These are phyloP conservation scores for Cavenderia fasciculata DNA, from an alignment of 78 protist genomes.

Conservation along the genomic window DNA sequence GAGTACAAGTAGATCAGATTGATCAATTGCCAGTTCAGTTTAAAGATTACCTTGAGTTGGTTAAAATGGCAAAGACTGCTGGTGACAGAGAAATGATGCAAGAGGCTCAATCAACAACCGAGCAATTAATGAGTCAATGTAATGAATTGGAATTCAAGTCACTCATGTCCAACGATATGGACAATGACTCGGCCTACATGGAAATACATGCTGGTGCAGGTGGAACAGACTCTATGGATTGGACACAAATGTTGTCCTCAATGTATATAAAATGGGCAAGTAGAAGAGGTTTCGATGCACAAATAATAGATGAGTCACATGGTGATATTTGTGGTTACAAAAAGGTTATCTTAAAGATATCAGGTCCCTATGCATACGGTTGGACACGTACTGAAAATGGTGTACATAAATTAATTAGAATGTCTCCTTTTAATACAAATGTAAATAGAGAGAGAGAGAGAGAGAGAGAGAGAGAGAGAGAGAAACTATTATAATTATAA, in stretches of 20 bases:
- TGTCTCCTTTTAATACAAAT: slow-evolving; percentile 86
- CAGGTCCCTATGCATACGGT: slow-evolving; percentile 65
- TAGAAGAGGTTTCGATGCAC: not conserved
- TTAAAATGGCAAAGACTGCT: not conserved
- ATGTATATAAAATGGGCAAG: slow-evolving; percentile 62
- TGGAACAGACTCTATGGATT: slow-evolving; percentile 71
- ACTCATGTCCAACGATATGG: slow-evolving; percentile 19
- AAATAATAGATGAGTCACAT: not conserved
- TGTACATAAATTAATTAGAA: slow-evolving; percentile 93
- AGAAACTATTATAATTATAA: too few species aligned
- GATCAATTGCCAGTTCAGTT: not conserved
- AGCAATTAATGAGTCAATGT: not conserved
- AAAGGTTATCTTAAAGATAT: slow-evolving; percentile 15
- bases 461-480: too few species aligned
- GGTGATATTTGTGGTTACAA: slow-evolving; percentile 54
- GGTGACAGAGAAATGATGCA: not conserved
- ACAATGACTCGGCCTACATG: not conserved
- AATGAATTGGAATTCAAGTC: not conserved
- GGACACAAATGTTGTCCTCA: slow-evolving; percentile 32
- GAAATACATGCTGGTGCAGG: slow-evolving; percentile 79
- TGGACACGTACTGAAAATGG: slow-evolving; percentile 88
- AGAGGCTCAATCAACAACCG: not conserved
- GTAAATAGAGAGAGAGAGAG: slow-evolving; percentile 87
- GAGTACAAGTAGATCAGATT: not conserved
- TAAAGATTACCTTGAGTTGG: not conserved